A percentile compares a stretch with the other conserved stretches of the same genome.
Conservation (phyloP, 1,284 basidiomycete species). For the Neotropicomus parvogracilis region DNA sequence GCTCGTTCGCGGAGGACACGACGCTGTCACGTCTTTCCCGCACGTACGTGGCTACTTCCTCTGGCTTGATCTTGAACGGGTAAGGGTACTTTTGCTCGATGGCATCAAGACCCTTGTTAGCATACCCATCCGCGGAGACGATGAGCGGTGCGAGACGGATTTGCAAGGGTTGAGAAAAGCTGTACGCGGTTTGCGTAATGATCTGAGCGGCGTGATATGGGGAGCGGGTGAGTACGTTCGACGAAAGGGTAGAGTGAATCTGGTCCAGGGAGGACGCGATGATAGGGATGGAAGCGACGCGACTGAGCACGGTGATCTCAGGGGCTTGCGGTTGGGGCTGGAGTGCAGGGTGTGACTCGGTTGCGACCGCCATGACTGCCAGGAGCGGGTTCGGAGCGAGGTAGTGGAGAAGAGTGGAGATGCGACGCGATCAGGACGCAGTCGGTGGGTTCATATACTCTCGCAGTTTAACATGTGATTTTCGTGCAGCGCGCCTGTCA, state of each 20-base stretch:
- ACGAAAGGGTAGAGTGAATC: constrained; percentile 55
- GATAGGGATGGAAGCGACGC: constrained; percentile 67
- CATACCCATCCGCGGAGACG: constrained; percentile 55
- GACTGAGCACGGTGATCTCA: constrained; percentile 56
- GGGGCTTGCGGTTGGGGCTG: constrained; percentile 38
- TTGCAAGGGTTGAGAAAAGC: constrained; percentile 61
- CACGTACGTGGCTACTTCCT: constrained; percentile 62
- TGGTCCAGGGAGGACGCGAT: constrained; percentile 59
- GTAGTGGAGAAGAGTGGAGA: constrained; percentile 6
- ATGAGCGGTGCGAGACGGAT: constrained; percentile 62
- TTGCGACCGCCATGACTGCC: constrained; percentile 44
- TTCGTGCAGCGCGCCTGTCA: constrained; percentile 19
- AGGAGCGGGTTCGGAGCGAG: constrained; percentile 1
- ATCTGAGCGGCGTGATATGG: constrained; percentile 62
- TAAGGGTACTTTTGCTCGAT: constrained; percentile 71
- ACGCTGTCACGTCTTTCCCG: constrained; percentile 55
- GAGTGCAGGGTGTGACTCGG: constrained; percentile 33
- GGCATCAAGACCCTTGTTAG: constrained; percentile 71
- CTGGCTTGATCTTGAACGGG: constrained; percentile 67
- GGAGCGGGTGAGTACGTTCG: constrained; percentile 57
- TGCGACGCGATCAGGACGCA: constrained; percentile 18
- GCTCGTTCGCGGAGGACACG: constrained; percentile 56
- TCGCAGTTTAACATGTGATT: constrained; percentile 26
- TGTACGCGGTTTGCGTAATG: constrained; percentile 56
- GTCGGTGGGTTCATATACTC: constrained; percentile 34